These are phyloP conservation scores for Lactarius indigo DNA, from an alignment of 768 basidiomycete genomes.

Conservation along the genomic window DNA sequence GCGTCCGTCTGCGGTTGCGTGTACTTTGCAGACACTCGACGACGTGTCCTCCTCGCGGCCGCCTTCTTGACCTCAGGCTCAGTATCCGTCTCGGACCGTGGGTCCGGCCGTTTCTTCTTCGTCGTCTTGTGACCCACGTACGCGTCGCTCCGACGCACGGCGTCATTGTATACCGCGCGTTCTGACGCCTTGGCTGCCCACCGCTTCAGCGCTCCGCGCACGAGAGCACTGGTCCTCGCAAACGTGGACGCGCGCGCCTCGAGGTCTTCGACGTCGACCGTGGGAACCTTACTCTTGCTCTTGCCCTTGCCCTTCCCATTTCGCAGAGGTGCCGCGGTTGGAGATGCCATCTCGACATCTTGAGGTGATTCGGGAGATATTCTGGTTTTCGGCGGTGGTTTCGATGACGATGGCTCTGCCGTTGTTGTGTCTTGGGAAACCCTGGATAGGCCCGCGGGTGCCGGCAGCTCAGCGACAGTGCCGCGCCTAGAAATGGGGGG, in stretches of 20 bases:
- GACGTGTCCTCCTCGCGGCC: slow-evolving; percentile 34
- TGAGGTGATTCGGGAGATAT: slow-evolving; percentile 6
- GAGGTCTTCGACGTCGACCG: slow-evolving; percentile 9
- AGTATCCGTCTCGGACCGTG: slow-evolving; percentile 10
- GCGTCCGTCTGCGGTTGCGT: slow-evolving; percentile 57
- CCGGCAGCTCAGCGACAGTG: slow-evolving; percentile 4
- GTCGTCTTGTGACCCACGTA: slow-evolving; percentile 48
- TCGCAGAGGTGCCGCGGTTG: neutral
- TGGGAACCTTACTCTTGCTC: slow-evolving; percentile 17
- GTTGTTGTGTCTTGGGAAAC: neutral
- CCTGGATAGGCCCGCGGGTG: neutral
- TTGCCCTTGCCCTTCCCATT: slow-evolving; percentile 21
- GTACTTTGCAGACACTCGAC: slow-evolving; percentile 42
- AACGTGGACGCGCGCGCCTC: slow-evolving; percentile 10
- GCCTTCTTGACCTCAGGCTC: slow-evolving; percentile 27
- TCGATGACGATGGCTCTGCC: neutral
- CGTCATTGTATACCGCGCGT: slow-evolving; percentile 37
- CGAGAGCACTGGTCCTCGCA: slow-evolving; percentile 1
- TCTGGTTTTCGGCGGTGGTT: neutral
- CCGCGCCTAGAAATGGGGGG: slow-evolving; percentile 17
- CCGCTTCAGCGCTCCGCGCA: slow-evolving; percentile 12
- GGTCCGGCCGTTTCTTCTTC: slow-evolving; percentile 32
- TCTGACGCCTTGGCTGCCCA: slow-evolving; percentile 21
- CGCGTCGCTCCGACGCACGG: slow-evolving; percentile 54
- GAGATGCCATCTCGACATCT: slow-evolving; percentile 23